phyloP scores from a whole-genome alignment of 306 rosid genomes.

The Vigna hirtella region DNA sequence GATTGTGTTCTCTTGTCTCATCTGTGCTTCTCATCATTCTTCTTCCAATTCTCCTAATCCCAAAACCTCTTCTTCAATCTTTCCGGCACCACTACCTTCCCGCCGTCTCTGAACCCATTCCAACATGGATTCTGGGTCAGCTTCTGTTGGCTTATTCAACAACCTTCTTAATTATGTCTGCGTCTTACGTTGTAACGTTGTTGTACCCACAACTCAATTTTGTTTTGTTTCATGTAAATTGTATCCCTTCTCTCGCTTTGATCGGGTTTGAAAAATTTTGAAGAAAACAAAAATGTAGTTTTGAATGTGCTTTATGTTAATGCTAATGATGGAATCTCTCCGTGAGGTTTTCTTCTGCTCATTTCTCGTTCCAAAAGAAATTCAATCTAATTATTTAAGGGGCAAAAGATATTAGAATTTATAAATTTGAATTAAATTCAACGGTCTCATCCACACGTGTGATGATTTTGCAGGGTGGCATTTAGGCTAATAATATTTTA shows the following conservation, averaged over 20 bases:
- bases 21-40: not conserved
- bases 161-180: slow-evolving; percentile 21
- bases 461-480: not conserved
- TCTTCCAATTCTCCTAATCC: not conserved
- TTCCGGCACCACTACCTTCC: slow-evolving; percentile 1
- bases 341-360: no score
- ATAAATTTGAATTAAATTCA: not conserved
- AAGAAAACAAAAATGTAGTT: not conserved
- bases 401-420: not conserved
- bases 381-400: not conserved
- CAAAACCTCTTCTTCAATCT: slow-evolving; percentile 14
- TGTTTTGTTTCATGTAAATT: not conserved
- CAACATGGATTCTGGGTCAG: not conserved
- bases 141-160: not conserved
- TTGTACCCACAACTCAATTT: not conserved
- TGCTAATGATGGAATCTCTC: no score
- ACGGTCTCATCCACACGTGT: slow-evolving; percentile 3
- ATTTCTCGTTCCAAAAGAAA: no score
- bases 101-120: not conserved
- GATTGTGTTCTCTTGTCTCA: slow-evolving; percentile 20
- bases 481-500: not conserved
- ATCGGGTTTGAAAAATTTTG: not conserved
- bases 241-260: not conserved
- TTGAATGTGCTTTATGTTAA: not conserved
- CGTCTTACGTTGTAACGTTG: not conserved